A percentile compares a stretch with the other conserved stretches of the same genome.
Conservation (phyloP, 1,284 basidiomycete genomes). For the Schizophyllum amplum region DNA sequence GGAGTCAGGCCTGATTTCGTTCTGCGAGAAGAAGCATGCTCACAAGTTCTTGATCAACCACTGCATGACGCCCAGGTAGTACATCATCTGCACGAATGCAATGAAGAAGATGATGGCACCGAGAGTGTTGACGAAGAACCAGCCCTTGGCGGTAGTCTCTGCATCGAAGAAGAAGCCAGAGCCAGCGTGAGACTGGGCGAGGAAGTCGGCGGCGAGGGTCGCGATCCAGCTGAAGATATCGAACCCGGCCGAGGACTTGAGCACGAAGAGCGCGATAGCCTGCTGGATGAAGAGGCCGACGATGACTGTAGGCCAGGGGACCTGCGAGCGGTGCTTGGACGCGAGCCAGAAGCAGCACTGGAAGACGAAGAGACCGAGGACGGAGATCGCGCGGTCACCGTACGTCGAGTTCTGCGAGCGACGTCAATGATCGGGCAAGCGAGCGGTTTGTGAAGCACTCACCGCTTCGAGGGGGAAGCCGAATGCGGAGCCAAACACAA, state of each 20-base stretch:
- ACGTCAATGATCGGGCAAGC: neutral
- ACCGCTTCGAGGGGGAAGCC: constrained; percentile 61
- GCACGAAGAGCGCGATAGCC: constrained; percentile 76
- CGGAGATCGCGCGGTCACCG: constrained; percentile 74
- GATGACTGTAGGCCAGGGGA: constrained; percentile 79
- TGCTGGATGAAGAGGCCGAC: constrained; percentile 83
- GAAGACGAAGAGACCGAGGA: constrained; percentile 72
- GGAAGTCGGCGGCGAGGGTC: constrained; percentile 64
- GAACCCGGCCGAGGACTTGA: constrained; percentile 76
- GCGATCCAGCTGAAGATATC: constrained; percentile 79
- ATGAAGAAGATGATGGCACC: constrained; percentile 80
- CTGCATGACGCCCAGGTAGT: constrained; percentile 83
- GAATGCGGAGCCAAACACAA: constrained; percentile 78
- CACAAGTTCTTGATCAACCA: constrained; percentile 80
- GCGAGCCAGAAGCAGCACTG: constrained; percentile 62
- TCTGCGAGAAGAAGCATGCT: constrained; percentile 17
- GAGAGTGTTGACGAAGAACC: constrained; percentile 78
- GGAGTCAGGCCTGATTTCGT: neutral
- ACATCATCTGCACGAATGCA: constrained; percentile 82
- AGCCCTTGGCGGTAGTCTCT: constrained; percentile 52
- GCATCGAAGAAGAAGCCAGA: constrained; percentile 74
- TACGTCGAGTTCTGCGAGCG: constrained; percentile 49
- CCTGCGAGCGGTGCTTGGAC: constrained; percentile 49
- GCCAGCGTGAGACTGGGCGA: constrained; percentile 54
- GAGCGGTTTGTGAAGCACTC: constrained; percentile 15